phyloP scores from a whole-genome alignment of 768 basidiomycete species.

The Lactarius tabidus region DNA sequence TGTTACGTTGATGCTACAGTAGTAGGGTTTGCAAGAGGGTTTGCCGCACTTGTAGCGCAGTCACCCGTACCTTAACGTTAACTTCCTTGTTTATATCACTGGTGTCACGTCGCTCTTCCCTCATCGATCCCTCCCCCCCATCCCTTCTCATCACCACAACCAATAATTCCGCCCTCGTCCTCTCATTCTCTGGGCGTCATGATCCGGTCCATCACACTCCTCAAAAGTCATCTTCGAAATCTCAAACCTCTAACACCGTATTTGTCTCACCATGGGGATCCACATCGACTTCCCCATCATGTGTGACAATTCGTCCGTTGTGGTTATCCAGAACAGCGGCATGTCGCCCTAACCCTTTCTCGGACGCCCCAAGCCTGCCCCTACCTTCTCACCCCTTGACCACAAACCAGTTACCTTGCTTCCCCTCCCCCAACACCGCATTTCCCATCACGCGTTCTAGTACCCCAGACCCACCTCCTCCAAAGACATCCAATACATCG shows the following conservation, averaged over 20 bases:
- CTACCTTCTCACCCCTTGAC: slow-evolving; percentile 16
- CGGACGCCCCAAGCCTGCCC: slow-evolving; percentile 7
- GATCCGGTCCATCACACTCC: slow-evolving; percentile 1
- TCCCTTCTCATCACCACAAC: neutral
- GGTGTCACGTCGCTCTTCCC: slow-evolving; percentile 20
- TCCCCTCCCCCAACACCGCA: slow-evolving; percentile 8
- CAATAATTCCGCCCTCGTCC: neutral
- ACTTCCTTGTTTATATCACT: neutral
- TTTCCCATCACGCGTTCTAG: slow-evolving; percentile 22
- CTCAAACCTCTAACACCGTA: slow-evolving; percentile 19
- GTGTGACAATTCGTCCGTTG: neutral
- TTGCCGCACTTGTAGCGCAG: too few species aligned
- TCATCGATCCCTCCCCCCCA: slow-evolving; percentile 3
- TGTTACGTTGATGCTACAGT: too few species aligned
- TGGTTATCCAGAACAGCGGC: slow-evolving; percentile 19
- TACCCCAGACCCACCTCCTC: slow-evolving; percentile 12
- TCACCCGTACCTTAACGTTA: neutral
- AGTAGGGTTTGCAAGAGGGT: too few species aligned
- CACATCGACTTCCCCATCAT: slow-evolving; percentile 3
- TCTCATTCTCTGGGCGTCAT: neutral
- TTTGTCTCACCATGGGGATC: slow-evolving; percentile 13
- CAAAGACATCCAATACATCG: slow-evolving; percentile 11
- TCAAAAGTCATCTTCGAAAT: slow-evolving; percentile 2
- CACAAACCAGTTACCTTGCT: slow-evolving; percentile 8
- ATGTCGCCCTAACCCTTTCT: slow-evolving; percentile 18